phyloP scores from a whole-genome alignment of 2,329 filamentous ascomycete genomes.

The Pestalotiopsis sp. region DNA sequence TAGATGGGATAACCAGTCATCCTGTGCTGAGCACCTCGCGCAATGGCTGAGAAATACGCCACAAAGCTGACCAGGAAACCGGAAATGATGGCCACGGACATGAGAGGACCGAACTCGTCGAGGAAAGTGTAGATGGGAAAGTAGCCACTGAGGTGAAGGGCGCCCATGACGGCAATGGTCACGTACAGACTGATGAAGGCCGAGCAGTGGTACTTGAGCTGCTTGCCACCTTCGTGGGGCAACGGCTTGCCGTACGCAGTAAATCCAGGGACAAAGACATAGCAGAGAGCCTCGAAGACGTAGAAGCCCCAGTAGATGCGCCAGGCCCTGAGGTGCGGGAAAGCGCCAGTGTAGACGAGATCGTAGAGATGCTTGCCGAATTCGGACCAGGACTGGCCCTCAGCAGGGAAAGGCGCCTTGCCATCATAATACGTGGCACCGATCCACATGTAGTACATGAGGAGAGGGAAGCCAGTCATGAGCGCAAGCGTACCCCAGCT shows the following conservation, averaged over 20 bases:
- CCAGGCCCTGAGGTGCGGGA: slow-evolving; percentile 83
- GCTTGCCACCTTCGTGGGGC: slow-evolving; percentile 78
- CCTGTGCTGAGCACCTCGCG: slow-evolving; percentile 81
- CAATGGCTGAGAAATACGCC: slow-evolving; percentile 83
- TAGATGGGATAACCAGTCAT: slow-evolving; percentile 89
- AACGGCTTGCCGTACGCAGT: slow-evolving; percentile 88
- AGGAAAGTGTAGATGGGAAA: slow-evolving; percentile 92
- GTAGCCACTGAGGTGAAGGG: slow-evolving; percentile 77
- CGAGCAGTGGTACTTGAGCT: slow-evolving; percentile 93
- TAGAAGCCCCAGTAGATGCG: slow-evolving; percentile 94
- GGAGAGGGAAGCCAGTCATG: slow-evolving; percentile 89
- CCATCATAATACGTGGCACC: slow-evolving; percentile 92
- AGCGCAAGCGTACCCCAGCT: slow-evolving; percentile 77
- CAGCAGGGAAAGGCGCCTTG: slow-evolving; percentile 68
- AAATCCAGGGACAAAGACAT: slow-evolving; percentile 85
- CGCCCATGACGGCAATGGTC: slow-evolving; percentile 72
- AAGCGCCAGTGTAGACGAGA: slow-evolving; percentile 82
- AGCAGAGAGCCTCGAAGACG: slow-evolving; percentile 80
- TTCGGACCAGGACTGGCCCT: slow-evolving; percentile 68
- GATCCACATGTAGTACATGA: slow-evolving; percentile 99
- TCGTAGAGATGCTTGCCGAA: slow-evolving; percentile 73
- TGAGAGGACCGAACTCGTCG: slow-evolving; percentile 91
- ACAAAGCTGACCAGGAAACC: slow-evolving; percentile 82
- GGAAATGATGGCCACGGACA: slow-evolving; percentile 90
- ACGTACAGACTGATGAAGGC: slow-evolving; percentile 85